phyloP scores from a whole-genome alignment of 192 early-diverging fungal species.

The Gaertneriomyces sp. region DNA sequence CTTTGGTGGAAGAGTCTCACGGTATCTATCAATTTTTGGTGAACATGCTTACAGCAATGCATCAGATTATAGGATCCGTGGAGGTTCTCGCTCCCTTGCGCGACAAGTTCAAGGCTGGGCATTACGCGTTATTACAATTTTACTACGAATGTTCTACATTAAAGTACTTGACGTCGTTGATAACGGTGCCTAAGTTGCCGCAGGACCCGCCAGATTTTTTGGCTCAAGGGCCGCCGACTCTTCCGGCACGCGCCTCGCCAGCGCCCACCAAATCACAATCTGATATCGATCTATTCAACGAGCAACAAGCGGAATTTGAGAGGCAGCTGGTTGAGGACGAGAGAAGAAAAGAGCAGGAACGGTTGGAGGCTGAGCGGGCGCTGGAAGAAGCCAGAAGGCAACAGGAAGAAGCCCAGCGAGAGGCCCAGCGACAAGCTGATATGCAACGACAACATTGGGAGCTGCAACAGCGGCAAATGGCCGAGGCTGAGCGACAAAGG shows the following conservation, averaged over 20 bases:
- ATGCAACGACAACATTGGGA: slow-evolving; percentile 56
- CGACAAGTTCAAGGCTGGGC: slow-evolving; percentile 78
- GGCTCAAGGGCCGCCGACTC: slow-evolving; percentile 63
- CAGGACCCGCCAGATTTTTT: slow-evolving; percentile 81
- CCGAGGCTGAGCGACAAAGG: slow-evolving; percentile 70
- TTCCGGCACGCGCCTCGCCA: slow-evolving; percentile 49
- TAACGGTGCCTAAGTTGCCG: slow-evolving; percentile 80
- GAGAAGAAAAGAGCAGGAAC: slow-evolving; percentile 26
- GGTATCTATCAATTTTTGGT: slow-evolving; percentile 95
- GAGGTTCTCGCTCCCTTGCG: slow-evolving; percentile 87
- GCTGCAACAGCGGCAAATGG: slow-evolving; percentile 69
- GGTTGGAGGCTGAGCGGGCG: slow-evolving; percentile 28
- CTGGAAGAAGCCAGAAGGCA: slow-evolving; percentile 18
- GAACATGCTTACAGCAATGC: slow-evolving; percentile 95
- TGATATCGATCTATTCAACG: slow-evolving; percentile 35
- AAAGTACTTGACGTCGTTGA: slow-evolving; percentile 89
- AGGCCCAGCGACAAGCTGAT: slow-evolving; percentile 63
- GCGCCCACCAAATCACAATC: slow-evolving; percentile 46
- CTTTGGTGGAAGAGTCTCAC: slow-evolving; percentile 93
- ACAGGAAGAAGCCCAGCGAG: slow-evolving; percentile 58
- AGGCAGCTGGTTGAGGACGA: slow-evolving; percentile 27
- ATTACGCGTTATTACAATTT: slow-evolving; percentile 83
- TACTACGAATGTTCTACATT: slow-evolving; percentile 88
- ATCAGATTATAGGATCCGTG: slow-evolving; percentile 71
- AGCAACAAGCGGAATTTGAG: slow-evolving; percentile 24